Evolutionary conservation across 2,329 filamentous ascomycete genomes (phyloP).

Genomic region (Tympanopsis confertula): DNA sequence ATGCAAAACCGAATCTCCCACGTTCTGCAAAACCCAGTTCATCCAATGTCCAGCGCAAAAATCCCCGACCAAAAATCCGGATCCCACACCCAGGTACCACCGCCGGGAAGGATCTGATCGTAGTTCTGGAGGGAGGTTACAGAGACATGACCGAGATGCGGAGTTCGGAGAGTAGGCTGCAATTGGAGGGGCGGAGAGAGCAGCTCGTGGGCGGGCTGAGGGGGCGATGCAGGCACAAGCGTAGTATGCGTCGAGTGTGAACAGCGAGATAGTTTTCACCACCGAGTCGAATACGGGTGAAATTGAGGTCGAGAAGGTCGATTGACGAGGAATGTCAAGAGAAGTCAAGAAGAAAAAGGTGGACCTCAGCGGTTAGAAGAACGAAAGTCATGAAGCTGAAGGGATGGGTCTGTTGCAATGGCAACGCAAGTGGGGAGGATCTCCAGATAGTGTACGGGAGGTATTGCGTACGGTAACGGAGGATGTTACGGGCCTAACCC

Average conservation of each 20-base stretch:
- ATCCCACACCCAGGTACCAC: too few relatives aligned
- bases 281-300: background rate
- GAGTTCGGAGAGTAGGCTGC: background rate
- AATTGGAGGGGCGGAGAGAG: background rate
- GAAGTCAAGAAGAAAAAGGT: conserved; percentile 1
- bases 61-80: too few relatives aligned
- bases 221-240: too few relatives aligned
- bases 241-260: too few relatives aligned
- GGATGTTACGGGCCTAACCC: background rate
- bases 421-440: conserved; percentile 1
- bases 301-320: background rate
- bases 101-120: too few relatives aligned
- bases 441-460: background rate
- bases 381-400: conserved; percentile 2
- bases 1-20: background rate
- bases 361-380: too few relatives aligned
- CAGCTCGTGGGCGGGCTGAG: too few relatives aligned
- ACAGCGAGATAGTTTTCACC: too few relatives aligned
- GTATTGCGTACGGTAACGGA: background rate
- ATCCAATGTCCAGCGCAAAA: background rate
- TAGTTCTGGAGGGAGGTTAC: too few relatives aligned
- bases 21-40: background rate
- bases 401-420: conserved; percentile 1
- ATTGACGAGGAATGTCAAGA: background rate
- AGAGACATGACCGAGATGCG: background rate